These are phyloP conservation scores for Saksenaea oblongispora DNA, from an alignment of 371 early-diverging fungal genomes.

Conservation along the genomic window DNA sequence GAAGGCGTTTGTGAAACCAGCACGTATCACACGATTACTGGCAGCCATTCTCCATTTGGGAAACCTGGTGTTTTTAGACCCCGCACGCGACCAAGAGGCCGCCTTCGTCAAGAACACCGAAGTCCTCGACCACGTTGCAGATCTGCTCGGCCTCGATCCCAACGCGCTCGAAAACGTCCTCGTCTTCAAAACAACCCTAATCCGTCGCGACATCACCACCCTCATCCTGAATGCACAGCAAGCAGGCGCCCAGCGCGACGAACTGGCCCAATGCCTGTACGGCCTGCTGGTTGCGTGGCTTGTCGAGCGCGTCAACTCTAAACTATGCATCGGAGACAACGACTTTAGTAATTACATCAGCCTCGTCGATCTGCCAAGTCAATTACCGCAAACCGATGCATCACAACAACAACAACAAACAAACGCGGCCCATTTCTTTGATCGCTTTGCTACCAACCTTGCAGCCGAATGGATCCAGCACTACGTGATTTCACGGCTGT, in stretches of 20 bases:
- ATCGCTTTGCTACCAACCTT: slow-evolving; percentile 78
- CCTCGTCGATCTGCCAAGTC: slow-evolving; percentile 70
- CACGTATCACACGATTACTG: slow-evolving; percentile 83
- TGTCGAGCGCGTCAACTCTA: slow-evolving; percentile 84
- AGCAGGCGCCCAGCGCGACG: slow-evolving; percentile 79
- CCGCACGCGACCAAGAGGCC: slow-evolving; percentile 60
- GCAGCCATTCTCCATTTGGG: slow-evolving; percentile 91
- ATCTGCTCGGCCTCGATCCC: slow-evolving; percentile 83
- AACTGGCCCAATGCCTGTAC: slow-evolving; percentile 77
- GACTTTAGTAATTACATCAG: slow-evolving; percentile 73
- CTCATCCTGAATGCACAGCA: slow-evolving; percentile 80
- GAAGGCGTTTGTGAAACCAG: slow-evolving; percentile 79
- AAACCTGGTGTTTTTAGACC: slow-evolving; percentile 81
- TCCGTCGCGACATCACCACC: slow-evolving; percentile 84
- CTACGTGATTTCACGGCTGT: slow-evolving; percentile 60
- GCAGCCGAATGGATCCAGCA: slow-evolving; percentile 83
- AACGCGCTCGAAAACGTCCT: slow-evolving; percentile 81
- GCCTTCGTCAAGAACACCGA: slow-evolving; percentile 76
- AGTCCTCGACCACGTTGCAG: slow-evolving; percentile 80
- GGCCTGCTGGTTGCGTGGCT: slow-evolving; percentile 86
- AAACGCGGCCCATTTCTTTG: slow-evolving; percentile 47
- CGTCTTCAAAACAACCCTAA: slow-evolving; percentile 81
- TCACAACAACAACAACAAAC: slow-evolving; percentile 2
- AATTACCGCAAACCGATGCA: slow-evolving; percentile 10
- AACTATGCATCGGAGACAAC: slow-evolving; percentile 66